Base-by-base conservation (phyloP, 495 filamentous ascomycete genomes). In the Aspergillus coremiiformis region DNA sequence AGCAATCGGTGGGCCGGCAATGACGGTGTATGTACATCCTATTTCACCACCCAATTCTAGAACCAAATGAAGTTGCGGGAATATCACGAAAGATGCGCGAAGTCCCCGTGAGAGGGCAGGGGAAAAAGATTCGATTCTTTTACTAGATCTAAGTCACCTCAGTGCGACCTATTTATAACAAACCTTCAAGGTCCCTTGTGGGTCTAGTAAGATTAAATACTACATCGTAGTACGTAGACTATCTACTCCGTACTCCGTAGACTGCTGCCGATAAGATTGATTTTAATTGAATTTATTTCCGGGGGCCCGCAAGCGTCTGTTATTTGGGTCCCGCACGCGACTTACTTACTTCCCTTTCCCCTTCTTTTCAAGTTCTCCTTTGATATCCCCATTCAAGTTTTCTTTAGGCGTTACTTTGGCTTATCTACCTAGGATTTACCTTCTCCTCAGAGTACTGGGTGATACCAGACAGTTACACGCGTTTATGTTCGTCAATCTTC, bases 271-370 rank as follows among this genome's bases (percentile, higher is more conserved):
- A 47, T 56, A 47, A 51, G 44, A 44, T 20, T 23, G 26, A 21
- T 9, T 44, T 15, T 17, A 22, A 22, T 27, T 27, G 24, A 30
- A 12, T 35, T 35, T 9, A 33, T 45, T 39, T 17, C 49, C 54
- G 54, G 54, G 54, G 54, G 54, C 58, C 58, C 58, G 58, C 58
- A 61, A 57, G 54, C 58, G 50, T 56, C 48, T 49, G 52, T 43
- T 47, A 26, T 29, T 21, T 35, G 12, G 19, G 47, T 20, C 11
- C 44, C 41, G 24, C 35, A 15, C 21, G n/a, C 14, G 32, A 14
- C 9, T 32, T n/a, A 14, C 32, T 53, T 43, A 20, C 60, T 57
- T 52, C 44, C 44, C 21, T 43, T 39, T 44, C 32, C 22, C 56
- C 52, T 47, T 45, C 51, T 39, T 52, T 49, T 48, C 52, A 44